These are phyloP conservation scores for Grosmannia huntii DNA, from an alignment of 2,329 filamentous ascomycete species.

Conservation along the genomic window DNA sequence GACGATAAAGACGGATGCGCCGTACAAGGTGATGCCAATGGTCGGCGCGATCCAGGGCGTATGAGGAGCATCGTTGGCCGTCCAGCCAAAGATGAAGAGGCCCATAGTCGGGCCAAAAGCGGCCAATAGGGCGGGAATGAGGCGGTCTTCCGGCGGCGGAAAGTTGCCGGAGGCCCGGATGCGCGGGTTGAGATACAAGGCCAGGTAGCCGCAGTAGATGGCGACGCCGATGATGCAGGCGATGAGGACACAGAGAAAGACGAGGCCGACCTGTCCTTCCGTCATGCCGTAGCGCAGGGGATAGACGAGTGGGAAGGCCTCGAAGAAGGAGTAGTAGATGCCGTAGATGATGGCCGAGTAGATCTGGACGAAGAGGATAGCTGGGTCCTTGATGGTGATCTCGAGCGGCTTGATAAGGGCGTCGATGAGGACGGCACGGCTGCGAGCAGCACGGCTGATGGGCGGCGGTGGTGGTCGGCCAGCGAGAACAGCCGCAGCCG, in stretches of 20 bases:
- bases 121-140: constrained; percentile 40
- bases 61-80: constrained; percentile 25
- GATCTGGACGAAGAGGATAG: constrained; percentile 47
- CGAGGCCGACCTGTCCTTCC: constrained; percentile 42
- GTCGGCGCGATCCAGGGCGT: constrained; percentile 43
- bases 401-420: constrained; percentile 43
- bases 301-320: constrained; percentile 55
- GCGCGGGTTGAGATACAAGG: constrained; percentile 37
- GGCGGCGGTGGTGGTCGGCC: not conserved
- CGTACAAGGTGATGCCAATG: constrained; percentile 44
- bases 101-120: constrained; percentile 41
- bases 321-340: constrained; percentile 52
- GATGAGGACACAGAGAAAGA: constrained; percentile 49
- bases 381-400: constrained; percentile 46
- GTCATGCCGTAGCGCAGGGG: constrained; percentile 46
- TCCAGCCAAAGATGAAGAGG: constrained; percentile 51
- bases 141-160: constrained; percentile 38
- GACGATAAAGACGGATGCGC: constrained; percentile 36
- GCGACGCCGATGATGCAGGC: constrained; percentile 38
- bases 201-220: constrained; percentile 37
- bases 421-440: constrained; percentile 31
- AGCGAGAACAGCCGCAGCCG: not conserved
- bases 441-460: not conserved
- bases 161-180: constrained; percentile 32
- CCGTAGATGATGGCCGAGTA: constrained; percentile 51